Conservation (phyloP, 2,329 filamentous ascomycete species). For the Diaporthe batatas region DNA sequence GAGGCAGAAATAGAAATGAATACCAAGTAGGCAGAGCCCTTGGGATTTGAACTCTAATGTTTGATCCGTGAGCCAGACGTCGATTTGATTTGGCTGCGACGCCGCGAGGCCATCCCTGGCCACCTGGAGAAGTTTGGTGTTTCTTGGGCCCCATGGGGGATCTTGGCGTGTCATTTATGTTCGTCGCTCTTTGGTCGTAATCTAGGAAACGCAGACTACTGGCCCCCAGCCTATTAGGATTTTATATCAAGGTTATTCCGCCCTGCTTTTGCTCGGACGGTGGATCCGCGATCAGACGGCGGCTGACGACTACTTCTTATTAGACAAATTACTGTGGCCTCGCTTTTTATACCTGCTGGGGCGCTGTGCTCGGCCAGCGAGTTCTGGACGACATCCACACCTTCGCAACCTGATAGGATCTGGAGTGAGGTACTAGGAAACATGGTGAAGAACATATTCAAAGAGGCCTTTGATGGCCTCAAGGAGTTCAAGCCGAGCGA, state of each 20-base stretch:
- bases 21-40: background rate
- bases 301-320: conserved; percentile 12
- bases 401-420: background rate
- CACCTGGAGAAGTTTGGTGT: conserved; percentile 12
- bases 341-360: background rate
- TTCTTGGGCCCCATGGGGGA: background rate
- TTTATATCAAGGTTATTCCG: conserved; percentile 17
- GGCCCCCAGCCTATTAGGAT: background rate
- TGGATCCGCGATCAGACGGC: background rate
- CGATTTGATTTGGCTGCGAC: conserved; percentile 24
- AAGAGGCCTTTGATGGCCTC: conserved; percentile 32
- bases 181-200: background rate
- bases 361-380: conserved; percentile 3
- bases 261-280: conserved; percentile 12
- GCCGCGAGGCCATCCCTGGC: conserved; percentile 23
- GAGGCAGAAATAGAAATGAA: conserved; percentile 6
- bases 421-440: background rate
- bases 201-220: background rate
- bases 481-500: conserved; percentile 51
- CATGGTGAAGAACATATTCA: conserved; percentile 30
- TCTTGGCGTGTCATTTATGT: conserved; percentile 4
- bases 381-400: background rate
- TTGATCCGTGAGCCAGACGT: conserved; percentile 4
- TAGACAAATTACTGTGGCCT: background rate
- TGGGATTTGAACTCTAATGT: conserved; percentile 9